Percentiles rank a stretch among this genome's conserved stretches.
Evolutionary conservation across 2,329 filamentous ascomycete species (phyloP).

Genomic region (Penicillium sp.): DNA sequence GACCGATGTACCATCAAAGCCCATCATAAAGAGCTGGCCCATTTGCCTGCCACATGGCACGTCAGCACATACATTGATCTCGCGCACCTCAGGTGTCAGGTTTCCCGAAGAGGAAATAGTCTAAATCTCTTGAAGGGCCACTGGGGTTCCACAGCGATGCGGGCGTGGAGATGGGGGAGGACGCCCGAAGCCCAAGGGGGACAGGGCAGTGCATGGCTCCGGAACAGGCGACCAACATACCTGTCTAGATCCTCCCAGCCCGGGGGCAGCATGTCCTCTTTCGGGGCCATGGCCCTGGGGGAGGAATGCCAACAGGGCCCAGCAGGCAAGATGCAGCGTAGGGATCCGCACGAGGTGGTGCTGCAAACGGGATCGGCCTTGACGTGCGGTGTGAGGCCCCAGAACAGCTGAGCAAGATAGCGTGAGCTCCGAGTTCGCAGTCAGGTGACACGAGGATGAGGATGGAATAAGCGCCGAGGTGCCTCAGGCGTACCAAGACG

Average conservation of each 20-base stretch:
- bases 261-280: conserved; percentile 42
- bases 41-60: conserved; percentile 57
- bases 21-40: conserved; percentile 65
- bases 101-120: conserved; percentile 63
- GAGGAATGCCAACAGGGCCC: conserved; percentile 31
- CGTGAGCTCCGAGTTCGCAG: conserved; percentile 19
- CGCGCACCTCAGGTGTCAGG: conserved; percentile 1
- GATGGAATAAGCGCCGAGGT: conserved; percentile 1
- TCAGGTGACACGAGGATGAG: conserved; percentile 16
- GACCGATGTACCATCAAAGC: conserved; percentile 64
- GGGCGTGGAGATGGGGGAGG: conserved; percentile 3
- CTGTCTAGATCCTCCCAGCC: conserved; percentile 43
- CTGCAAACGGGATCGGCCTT: conserved; percentile 14
- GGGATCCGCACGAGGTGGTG: conserved; percentile 4
- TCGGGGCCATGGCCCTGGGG: conserved; percentile 41
- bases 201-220: conserved; percentile 5
- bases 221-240: conserved; percentile 30
- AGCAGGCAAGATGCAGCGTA: conserved; percentile 8
- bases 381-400: neutral
- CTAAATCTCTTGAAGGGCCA: conserved; percentile 58
- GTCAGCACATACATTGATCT: conserved; percentile 30
- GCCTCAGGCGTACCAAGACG: neutral
- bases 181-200: neutral
- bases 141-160: conserved; percentile 19
- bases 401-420: neutral